Base-by-base conservation (phyloP, 305 asterid species). In the Withania somnifera region DNA sequence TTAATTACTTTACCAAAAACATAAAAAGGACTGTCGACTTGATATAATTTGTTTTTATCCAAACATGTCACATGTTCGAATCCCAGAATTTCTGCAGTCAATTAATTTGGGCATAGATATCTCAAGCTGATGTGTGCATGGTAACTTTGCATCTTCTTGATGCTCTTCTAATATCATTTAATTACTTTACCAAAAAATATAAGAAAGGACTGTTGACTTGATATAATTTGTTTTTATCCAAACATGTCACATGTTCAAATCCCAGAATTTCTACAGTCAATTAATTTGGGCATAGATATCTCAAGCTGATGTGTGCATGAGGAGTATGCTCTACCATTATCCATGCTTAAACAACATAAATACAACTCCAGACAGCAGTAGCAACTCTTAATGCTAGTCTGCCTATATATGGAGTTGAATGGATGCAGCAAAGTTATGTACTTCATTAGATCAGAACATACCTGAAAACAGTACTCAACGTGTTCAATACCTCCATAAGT, bases 401-500 rank as follows among this genome's bases (percentile, higher is more conserved):
- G 22, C 58, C 45, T 13, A n/a, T 5, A n/a, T 20, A 67, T 66
- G 73, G 54, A 71, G 36, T 71, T 71, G 79, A 45, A 45, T 45
- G 58, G 19, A 71, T 14, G 58, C 79, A 45, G 79, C 57, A 47
- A n/a, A n/a, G n/a, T n/a, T n/a, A n/a, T n/a, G n/a, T 34, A 24
- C 73, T 11, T 56, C 52, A 54, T 76, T 56, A 56, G 38, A 34
- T 56, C 47, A 76, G 63, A 51, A 30, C 19, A 76, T 87, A 93
- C 99, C 97, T 93, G 97, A 88, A 97, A 91, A 86, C 99, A 97
- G 88, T 97, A 97, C 30, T 88, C 90, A 24, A 93, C 92, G 52
- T 97, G 99, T 47, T 89, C 97, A 76, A 92, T 85, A n/a, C 98
- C 98, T 61, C 98, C 99, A 76, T 86, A 88, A 87, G 77, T 84